Evolutionary conservation across 2,329 filamentous ascomycete species (phyloP).

Genomic region (Apiospora malaysiana): DNA sequence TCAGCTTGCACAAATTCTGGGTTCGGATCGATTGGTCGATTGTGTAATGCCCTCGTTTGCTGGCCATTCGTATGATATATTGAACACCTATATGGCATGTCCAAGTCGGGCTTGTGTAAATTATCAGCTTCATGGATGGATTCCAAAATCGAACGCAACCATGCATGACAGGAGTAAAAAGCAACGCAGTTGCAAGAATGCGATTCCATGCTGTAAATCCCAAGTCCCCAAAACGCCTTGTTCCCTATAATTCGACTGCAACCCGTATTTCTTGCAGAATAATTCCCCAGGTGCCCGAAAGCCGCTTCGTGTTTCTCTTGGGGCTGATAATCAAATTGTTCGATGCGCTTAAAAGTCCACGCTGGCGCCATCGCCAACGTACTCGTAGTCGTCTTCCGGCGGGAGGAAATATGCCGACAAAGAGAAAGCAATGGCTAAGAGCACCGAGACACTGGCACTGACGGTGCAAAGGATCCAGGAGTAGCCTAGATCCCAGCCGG

Average conservation of each 20-base stretch:
- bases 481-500: conserved; percentile 80
- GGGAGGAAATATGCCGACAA: conserved; percentile 74
- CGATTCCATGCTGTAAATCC: not conserved
- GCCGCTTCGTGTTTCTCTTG: not conserved
- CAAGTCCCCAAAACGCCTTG: not conserved
- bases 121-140: not conserved
- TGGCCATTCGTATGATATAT: not conserved
- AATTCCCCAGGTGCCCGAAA: not conserved
- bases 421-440: conserved; percentile 64
- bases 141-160: not conserved
- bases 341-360: conserved; percentile 52
- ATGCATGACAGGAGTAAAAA: not conserved
- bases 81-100: not conserved
- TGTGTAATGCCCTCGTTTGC: not conserved
- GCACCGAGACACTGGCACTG: conserved; percentile 58
- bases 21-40: not conserved
- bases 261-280: not conserved
- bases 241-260: not conserved
- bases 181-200: conserved; percentile 8
- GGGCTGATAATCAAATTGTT: not conserved
- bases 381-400: conserved; percentile 85
- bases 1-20: not conserved
- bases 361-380: conserved; percentile 54
- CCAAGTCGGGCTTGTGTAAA: not conserved
- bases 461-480: conserved; percentile 76